phyloP scores from a whole-genome alignment of 768 basidiomycete genomes.

The Agaricus sinodeliciosus region DNA sequence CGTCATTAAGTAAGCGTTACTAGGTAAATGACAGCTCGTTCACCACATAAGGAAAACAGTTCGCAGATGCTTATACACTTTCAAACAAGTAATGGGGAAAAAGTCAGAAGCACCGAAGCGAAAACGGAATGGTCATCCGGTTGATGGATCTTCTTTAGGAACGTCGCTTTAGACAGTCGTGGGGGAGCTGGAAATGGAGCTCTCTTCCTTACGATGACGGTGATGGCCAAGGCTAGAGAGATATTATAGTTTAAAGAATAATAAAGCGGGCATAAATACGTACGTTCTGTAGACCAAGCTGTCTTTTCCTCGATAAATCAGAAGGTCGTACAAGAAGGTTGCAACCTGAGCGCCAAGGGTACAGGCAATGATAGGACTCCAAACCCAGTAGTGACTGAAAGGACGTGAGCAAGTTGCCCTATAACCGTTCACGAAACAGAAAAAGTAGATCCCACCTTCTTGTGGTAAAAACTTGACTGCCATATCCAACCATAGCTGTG shows the following conservation, averaged over 20 bases:
- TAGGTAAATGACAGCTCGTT: too few relatives aligned
- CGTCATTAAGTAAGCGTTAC: too few relatives aligned
- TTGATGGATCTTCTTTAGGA: too few relatives aligned
- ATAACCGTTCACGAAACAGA: neutral
- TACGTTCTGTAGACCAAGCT: slow-evolving; percentile 49
- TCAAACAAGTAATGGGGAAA: too few relatives aligned
- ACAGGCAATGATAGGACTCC: slow-evolving; percentile 56
- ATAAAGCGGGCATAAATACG: slow-evolving; percentile 13
- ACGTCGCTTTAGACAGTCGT: neutral
- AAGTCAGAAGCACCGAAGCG: too few relatives aligned
- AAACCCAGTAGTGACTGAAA: slow-evolving; percentile 64
- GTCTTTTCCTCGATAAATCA: slow-evolving; percentile 53
- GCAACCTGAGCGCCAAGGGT: slow-evolving; percentile 51
- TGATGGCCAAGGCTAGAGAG: neutral
- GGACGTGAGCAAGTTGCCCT: neutral
- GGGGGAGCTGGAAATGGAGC: neutral
- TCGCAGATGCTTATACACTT: too few relatives aligned
- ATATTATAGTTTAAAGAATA: neutral
- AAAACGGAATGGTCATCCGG: too few relatives aligned
- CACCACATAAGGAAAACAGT: too few relatives aligned
- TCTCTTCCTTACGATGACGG: neutral
- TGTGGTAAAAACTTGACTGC: slow-evolving; percentile 33
- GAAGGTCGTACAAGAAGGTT: slow-evolving; percentile 47
- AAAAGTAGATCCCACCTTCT: slow-evolving; percentile 25
- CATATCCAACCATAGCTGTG: slow-evolving; percentile 66